Conservation (phyloP, 768 basidiomycete species). For the Gloeopeniophorella convolvens region DNA sequence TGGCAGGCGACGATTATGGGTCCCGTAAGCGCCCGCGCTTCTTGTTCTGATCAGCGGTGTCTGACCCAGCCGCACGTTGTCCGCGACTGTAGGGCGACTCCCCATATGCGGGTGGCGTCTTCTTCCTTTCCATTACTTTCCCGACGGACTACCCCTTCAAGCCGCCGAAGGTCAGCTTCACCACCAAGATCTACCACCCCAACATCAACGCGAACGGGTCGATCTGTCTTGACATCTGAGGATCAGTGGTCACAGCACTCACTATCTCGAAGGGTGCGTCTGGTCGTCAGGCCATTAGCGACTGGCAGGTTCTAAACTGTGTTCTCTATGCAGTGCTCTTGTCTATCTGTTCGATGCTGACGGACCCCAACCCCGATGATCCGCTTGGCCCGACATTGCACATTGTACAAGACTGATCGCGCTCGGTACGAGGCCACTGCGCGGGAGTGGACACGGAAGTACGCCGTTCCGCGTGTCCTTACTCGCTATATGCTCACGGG, state of each 20-base stretch:
- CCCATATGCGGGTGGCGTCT: conserved; percentile 97
- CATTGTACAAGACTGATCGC: conserved; percentile 99
- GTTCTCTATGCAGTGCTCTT: conserved; percentile 59
- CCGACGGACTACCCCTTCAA: conserved; percentile 99
- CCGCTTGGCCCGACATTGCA: conserved; percentile 96
- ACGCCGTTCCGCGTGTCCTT: conserved; percentile 26
- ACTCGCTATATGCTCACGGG: background rate
- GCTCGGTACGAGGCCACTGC: conserved; percentile 96
- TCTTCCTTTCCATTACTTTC: conserved; percentile 93
- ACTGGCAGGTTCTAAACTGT: background rate
- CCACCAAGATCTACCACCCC: conserved; percentile 99
- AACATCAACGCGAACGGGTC: conserved; percentile 99
- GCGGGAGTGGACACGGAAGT: conserved; percentile 99
- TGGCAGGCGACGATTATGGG: conserved; percentile 99
- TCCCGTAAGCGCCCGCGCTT: conserved; percentile 56
- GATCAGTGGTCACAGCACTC: conserved; percentile 98
- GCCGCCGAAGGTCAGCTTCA: conserved; percentile 98
- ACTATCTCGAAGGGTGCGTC: conserved; percentile 94
- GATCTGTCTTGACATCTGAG: conserved; percentile 97
- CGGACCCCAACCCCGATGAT: conserved; percentile 99
- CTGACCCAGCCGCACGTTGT: too few species aligned
- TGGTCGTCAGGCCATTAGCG: background rate
- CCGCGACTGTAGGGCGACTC: conserved; percentile 88
- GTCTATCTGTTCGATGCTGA: conserved; percentile 99
- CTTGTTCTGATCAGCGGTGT: background rate